These are phyloP conservation scores for Elongisporangium anandrum DNA, from an alignment of 352 stramenopile species.

Conservation along the genomic window DNA sequence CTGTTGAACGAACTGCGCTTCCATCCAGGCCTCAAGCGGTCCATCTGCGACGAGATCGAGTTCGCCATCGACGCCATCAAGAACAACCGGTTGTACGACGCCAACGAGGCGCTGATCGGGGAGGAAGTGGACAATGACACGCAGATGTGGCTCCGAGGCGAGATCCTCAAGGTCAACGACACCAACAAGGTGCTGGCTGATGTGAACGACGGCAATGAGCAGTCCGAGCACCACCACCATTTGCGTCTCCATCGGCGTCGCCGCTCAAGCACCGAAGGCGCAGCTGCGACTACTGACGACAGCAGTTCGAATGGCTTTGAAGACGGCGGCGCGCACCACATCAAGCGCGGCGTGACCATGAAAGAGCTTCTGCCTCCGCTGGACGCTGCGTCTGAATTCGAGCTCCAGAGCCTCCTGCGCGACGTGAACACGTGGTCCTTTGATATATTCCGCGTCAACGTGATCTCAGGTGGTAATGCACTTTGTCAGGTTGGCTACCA, in stretches of 20 bases:
- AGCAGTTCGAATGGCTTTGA: slow-evolving; percentile 10
- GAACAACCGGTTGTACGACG: slow-evolving; percentile 82
- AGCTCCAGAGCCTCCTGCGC: slow-evolving; percentile 64
- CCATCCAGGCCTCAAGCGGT: slow-evolving; percentile 57
- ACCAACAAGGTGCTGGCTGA: slow-evolving; percentile 60
- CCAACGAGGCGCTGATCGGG: slow-evolving; percentile 60
- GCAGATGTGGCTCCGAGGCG: slow-evolving; percentile 79
- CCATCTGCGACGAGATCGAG: slow-evolving; percentile 57
- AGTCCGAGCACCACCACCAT: slow-evolving; percentile 3
- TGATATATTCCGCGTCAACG: slow-evolving; percentile 72
- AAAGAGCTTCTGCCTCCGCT: slow-evolving; percentile 55
- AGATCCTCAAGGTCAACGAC: slow-evolving; percentile 69
- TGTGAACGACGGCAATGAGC: slow-evolving; percentile 24
- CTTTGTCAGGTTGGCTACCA: slow-evolving; percentile 76
- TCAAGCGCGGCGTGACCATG: slow-evolving; percentile 46
- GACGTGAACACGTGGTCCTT: slow-evolving; percentile 60
- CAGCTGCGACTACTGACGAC: background rate
- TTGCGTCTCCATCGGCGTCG: slow-evolving; percentile 10
- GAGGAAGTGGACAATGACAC: slow-evolving; percentile 77
- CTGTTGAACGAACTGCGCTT: slow-evolving; percentile 74
- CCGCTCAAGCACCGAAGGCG: background rate
- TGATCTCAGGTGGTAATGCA: slow-evolving; percentile 64
- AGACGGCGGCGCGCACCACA: slow-evolving; percentile 4
- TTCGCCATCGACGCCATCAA: slow-evolving; percentile 86
- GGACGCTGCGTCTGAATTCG: slow-evolving; percentile 57